A percentile compares a stretch with the other conserved stretches of the same genome.
Conservation (phyloP, 2,329 filamentous ascomycete species). For the Neofusicoccum laricinum region DNA sequence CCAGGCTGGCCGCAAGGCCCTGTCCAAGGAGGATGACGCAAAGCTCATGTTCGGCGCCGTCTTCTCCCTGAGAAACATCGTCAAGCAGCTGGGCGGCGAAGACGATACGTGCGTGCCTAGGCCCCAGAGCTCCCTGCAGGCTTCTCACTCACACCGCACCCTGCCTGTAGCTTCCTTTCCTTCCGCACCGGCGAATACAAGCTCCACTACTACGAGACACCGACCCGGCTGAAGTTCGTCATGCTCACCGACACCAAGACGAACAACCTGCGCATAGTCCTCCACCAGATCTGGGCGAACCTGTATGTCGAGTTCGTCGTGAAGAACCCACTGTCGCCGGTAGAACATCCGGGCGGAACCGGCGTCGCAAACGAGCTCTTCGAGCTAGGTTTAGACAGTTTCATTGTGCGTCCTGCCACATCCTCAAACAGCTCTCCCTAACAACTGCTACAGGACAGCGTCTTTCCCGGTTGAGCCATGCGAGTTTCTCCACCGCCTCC, state of each 20-base stretch:
- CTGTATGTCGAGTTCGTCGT: conserved; percentile 91
- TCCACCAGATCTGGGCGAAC: conserved; percentile 98
- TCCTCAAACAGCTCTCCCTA: not conserved
- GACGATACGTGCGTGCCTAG: conserved; percentile 65
- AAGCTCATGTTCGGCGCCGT: conserved; percentile 97
- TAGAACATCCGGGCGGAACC: conserved; percentile 59
- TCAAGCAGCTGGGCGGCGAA: conserved; percentile 86
- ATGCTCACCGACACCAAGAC: conserved; percentile 91
- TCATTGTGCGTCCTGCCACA: conserved; percentile 33
- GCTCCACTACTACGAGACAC: conserved; percentile 98
- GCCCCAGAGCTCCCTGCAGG: not conserved
- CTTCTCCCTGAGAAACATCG: conserved; percentile 96
- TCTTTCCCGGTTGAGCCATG: not conserved
- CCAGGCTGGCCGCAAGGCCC: conserved; percentile 33
- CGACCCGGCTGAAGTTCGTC: conserved; percentile 91
- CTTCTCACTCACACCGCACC: not conserved
- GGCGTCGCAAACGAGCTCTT: conserved; percentile 66
- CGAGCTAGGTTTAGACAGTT: conserved; percentile 69
- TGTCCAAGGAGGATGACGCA: conserved; percentile 70
- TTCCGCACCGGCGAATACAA: conserved; percentile 96
- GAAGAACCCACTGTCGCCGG: conserved; percentile 61
- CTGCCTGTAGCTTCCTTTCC: conserved; percentile 69
- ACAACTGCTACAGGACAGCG: not conserved
- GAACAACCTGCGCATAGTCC: conserved; percentile 84
- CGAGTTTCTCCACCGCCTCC: not conserved